phyloP scores from a whole-genome alignment of 306 rosid genomes.

The Coriaria nepalensis region DNA sequence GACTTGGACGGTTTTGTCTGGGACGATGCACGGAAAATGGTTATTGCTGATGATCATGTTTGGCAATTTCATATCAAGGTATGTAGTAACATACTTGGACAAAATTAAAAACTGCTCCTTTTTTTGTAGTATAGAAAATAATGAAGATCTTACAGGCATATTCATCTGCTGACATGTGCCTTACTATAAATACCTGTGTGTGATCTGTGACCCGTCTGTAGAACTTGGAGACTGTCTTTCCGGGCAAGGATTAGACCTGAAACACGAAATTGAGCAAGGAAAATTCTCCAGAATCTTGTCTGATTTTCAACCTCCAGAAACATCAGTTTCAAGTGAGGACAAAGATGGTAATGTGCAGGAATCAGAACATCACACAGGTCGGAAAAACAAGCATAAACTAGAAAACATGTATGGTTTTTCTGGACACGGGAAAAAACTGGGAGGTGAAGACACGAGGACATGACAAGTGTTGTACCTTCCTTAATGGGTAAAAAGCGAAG shows the following conservation, averaged over 20 bases:
- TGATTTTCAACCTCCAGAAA: constrained; percentile 27
- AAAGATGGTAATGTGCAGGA: constrained; percentile 19
- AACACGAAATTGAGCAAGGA: constrained; percentile 21
- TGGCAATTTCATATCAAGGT: constrained; percentile 80
- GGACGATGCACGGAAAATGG: constrained; percentile 72
- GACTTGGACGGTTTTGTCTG: constrained; percentile 60
- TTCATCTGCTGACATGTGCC: constrained; percentile 60
- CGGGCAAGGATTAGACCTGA: constrained; percentile 29
- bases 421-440: constrained; percentile 24
- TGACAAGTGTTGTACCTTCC: constrained; percentile 44
- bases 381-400: constrained; percentile 33
- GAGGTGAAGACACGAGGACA: constrained; percentile 30
- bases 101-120: too few relatives aligned
- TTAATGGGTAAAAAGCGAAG: constrained; percentile 30
- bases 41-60: constrained; percentile 52
- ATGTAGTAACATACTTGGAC: background rate
- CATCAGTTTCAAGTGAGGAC: constrained; percentile 29
- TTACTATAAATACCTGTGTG: constrained; percentile 46
- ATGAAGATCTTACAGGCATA: constrained; percentile 34
- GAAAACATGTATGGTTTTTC: constrained; percentile 22
- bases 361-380: constrained; percentile 16
- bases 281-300: constrained; percentile 11
- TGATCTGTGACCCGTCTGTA: constrained; percentile 41
- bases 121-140: too few relatives aligned
- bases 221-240: constrained; percentile 29